Base-by-base conservation (phyloP, 495 filamentous ascomycete genomes). In the Parathielavia appendiculata region DNA sequence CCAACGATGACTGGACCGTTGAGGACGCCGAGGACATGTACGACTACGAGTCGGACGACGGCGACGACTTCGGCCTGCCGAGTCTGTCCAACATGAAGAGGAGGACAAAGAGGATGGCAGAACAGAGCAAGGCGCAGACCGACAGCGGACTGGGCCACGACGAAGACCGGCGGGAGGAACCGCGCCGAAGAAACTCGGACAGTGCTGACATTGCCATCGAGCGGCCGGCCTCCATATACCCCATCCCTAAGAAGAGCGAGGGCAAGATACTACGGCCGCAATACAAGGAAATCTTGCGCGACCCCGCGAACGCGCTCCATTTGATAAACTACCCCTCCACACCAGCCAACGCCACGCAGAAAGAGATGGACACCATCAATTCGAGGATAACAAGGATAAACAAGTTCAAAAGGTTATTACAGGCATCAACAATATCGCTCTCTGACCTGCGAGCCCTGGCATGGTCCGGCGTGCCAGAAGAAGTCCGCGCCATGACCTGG, bases 401-500 rank as follows among this genome's bases (percentile, higher is more conserved):
- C 73, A 98, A 97, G 69, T 98, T 98, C 79, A 98, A 97, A 69
- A 85, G 86, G 57, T 88, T 98, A 23, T 76, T 98, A 14, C 93
- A 98, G 75, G 83, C 92, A 17, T 93, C 86, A 56, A 89, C 89
- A 2, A 92, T 97, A 68, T 86, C 90, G 30, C 72, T 97, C 1
- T 73, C 84, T 20, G 95, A 97, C 60, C 76, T 98, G 14, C 81
- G 93, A 54, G 80, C 89, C 61, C 77, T 90, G 32, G 87, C 93
- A 39, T 98, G 93, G 93, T 90, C 89, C 56, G 93, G 93, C 23
- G 83, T 97, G 50, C 93, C 93, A 0, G 86, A 92, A 56, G 93
- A 98, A 76, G 88, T 97, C 34, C 88, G 93, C 32, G 90, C 93
- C 30, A 97, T 98, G 90, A 91, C 93, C 13, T 98, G 93, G 93